A percentile compares a stretch with the other conserved stretches of the same genome.
phyloP scores from a whole-genome alignment of 495 filamentous ascomycete genomes.

The Xylaria nigripes region DNA sequence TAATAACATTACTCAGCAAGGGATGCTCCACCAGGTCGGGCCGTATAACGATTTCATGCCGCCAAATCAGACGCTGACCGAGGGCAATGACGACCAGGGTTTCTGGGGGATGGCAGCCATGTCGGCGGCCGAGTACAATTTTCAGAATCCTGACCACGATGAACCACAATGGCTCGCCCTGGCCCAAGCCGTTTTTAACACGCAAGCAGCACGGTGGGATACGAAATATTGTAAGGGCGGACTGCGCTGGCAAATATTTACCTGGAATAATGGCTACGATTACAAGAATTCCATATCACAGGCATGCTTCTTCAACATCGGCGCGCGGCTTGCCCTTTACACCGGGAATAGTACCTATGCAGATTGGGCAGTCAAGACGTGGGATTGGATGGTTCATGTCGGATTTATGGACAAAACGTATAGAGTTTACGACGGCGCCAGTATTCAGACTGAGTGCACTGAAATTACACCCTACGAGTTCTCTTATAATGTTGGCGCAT shows the following conservation, averaged over 20 bases:
- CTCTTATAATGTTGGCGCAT: constrained; percentile 63
- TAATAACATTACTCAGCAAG: constrained; percentile 46
- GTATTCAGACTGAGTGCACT: constrained; percentile 43
- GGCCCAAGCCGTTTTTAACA: constrained; percentile 76
- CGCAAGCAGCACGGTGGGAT: constrained; percentile 59
- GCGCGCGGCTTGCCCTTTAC: constrained; percentile 61
- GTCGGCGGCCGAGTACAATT: constrained; percentile 57
- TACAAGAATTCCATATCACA: constrained; percentile 71
- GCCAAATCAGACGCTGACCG: constrained; percentile 49
- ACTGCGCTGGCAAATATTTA: constrained; percentile 73
- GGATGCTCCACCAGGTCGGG: constrained; percentile 53
- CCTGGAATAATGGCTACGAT: constrained; percentile 65
- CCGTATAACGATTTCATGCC: constrained; percentile 53
- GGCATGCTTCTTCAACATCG: constrained; percentile 61
- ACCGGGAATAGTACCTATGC: constrained; percentile 63
- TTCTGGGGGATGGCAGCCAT: constrained; percentile 64
- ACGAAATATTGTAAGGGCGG: constrained; percentile 60
- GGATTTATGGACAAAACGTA: constrained; percentile 44
- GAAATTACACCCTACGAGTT: constrained; percentile 48
- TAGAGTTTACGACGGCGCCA: constrained; percentile 51
- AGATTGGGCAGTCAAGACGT: constrained; percentile 60
- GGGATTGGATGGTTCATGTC: constrained; percentile 53
- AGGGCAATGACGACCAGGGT: constrained; percentile 63
- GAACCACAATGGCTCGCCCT: constrained; percentile 69
- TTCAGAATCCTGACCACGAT: constrained; percentile 47